Conservation (phyloP, 2,329 filamentous ascomycete genomes). For the Claviceps spartinae region DNA sequence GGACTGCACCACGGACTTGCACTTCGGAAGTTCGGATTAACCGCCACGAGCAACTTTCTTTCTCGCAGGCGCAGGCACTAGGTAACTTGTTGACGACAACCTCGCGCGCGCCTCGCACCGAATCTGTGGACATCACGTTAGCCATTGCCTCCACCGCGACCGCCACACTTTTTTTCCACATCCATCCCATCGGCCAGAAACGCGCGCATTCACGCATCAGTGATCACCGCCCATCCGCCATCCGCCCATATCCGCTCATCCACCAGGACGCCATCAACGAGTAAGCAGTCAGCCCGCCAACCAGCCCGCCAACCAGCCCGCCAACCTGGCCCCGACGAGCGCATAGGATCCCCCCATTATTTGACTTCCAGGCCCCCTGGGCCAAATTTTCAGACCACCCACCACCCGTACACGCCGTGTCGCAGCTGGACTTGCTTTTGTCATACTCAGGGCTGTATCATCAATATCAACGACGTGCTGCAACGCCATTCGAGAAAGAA, state of each 20-base stretch:
- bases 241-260: background rate
- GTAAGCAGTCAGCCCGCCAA: background rate
- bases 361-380: background rate
- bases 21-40: background rate
- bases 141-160: background rate
- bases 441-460: background rate
- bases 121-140: background rate
- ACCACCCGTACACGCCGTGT: background rate
- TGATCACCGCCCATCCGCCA: background rate
- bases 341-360: constrained; percentile 2
- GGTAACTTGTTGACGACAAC: background rate
- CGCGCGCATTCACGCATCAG: background rate
- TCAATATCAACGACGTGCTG: background rate
- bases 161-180: background rate
- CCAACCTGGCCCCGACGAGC: constrained; percentile 1
- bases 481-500: background rate
- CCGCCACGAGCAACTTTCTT: background rate
- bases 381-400: background rate
- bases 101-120: background rate
- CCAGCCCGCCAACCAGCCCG: background rate
- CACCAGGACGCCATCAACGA: background rate
- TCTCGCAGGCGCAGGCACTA: background rate
- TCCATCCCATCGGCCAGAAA: background rate
- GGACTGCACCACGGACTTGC: background rate
- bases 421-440: background rate